Evolutionary conservation across 306 rosid genomes (phyloP).

Genomic region (Astragalus membranaceus): DNA sequence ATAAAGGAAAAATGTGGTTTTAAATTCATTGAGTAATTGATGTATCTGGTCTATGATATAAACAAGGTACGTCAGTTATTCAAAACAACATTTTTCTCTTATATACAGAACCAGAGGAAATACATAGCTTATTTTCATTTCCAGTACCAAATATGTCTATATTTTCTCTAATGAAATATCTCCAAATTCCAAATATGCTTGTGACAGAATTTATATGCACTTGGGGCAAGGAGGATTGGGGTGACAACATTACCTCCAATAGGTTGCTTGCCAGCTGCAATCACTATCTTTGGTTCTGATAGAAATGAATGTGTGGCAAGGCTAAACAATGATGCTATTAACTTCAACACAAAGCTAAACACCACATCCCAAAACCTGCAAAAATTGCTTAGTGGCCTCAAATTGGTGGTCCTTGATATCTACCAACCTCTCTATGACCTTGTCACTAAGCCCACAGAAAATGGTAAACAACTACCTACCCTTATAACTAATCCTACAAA

Average conservation of each 20-base stretch:
- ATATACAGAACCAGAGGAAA: too few species aligned
- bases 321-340: conserved; percentile 49
- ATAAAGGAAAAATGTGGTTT: too few species aligned
- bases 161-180: neutral
- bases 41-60: too few species aligned
- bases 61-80: too few species aligned
- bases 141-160: too few species aligned
- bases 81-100: too few species aligned
- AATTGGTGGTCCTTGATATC: conserved; percentile 50
- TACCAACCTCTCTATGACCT: conserved; percentile 61
- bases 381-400: conserved; percentile 43
- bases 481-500: neutral
- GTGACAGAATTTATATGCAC: conserved; percentile 52
- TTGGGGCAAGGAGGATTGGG: conserved; percentile 76
- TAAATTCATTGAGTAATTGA: too few species aligned
- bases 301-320: conserved; percentile 46
- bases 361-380: conserved; percentile 51
- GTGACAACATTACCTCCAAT: conserved; percentile 69
- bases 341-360: conserved; percentile 58
- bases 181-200: conserved; percentile 18
- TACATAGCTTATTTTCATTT: too few species aligned
- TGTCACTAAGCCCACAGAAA: conserved; percentile 50
- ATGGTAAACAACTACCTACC: conserved; percentile 30
- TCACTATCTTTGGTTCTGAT: conserved; percentile 53
- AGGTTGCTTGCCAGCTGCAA: conserved; percentile 71